Evolutionary conservation across 2,329 filamentous ascomycete species (phyloP), one percentile per base, ranked within the genome.

Genomic region (Botrytis hyacinthi): DNA sequence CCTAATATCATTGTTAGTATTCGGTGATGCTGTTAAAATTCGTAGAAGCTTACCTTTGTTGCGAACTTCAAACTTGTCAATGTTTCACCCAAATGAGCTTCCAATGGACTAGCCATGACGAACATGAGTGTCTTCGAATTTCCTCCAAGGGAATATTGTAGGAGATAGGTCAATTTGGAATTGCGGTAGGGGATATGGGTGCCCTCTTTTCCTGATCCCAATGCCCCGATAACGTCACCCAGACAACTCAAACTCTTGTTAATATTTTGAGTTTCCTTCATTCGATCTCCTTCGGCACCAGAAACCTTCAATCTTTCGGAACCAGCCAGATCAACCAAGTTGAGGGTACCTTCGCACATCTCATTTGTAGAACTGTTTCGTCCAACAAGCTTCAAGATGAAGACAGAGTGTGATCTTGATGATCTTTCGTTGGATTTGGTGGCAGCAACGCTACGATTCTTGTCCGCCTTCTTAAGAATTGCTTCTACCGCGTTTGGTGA

Each of bases 81-180:
- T 4, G 95, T 98, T 86, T 99, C 96, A 80, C 92, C 92, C 76
- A 98, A 85, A 84, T 98, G 96, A 9, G 91, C 92, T 84, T 97
- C 93, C 74, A 98, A 85, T 48, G 96, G 96, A 78, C 92, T 96
- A 73, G 97, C 93, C 95, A 98, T 98, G 81, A 98, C 94, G 82
- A 99, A 97, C 96, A 99, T 99, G 79, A 99, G 91, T 0, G 96
- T 99, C 84, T 98, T 97, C 78, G 92, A 96, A 82, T 97, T 98
- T 26, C 96, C 96, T 6, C 96, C 95, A 12, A 99, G 86, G 4
- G 94, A 97, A 81, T 96, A 97, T 88, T 98, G 94, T 54, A 99
- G 87, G 65, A 99, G 87, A 80, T 98, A 97, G 14, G 96, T 99
- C 77, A 99, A 87, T 88, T 98, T 98, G 78, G 93, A 97, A 84